Base-by-base conservation (phyloP, 2,329 filamentous ascomycete genomes). In the Neoscytalidium dimidiatum region DNA sequence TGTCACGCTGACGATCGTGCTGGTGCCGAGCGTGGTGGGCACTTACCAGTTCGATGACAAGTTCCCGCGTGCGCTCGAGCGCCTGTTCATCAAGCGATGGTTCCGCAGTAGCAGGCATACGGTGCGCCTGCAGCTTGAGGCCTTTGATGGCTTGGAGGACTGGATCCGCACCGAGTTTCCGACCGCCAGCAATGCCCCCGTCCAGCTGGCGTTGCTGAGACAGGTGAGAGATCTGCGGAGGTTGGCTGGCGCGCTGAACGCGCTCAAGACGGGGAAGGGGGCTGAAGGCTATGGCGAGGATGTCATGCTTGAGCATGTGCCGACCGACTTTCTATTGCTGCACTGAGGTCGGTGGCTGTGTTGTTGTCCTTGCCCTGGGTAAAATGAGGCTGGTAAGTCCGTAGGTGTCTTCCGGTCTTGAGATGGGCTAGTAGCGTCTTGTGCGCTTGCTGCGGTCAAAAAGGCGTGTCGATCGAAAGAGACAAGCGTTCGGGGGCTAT, bases 11-110 rank as follows among this genome's bases (percentile, higher is more conserved):
- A 56, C 48, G 6, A 26, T 64, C 48, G 49, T 56, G 21, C 38
- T 64, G 5, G 61, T 64, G 28, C 61, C 61, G n/a, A 64, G 61
- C 61, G 49, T 64, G 26, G 31, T 64, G 41, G 61, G 61, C n/a
- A 64, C 61, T 9, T 64, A 53, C 48, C 48, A 64, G 35, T 64
- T 64, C 48, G 49, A 56, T 38, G 48, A 53, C 48, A 31, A 56
- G 26, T 64, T 64, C 43, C 26, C 43, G 26, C 35, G 35, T 38
- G 35, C 49, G 5, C 38, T 64, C 19, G 48, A 53, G 61, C 61
- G 61, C 9, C 52, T 56, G 26, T 53, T 64, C 41, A 26, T 28
- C 51, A 48, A 56, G 35, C 44, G 44, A 28, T 64, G 62, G 62
- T 64, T 64, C 28, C 29, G 41, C 11, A 11, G 21, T 14, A 53